Conservation (phyloP, 2,329 filamentous ascomycete species). For the Aspergillus luchuensis region DNA sequence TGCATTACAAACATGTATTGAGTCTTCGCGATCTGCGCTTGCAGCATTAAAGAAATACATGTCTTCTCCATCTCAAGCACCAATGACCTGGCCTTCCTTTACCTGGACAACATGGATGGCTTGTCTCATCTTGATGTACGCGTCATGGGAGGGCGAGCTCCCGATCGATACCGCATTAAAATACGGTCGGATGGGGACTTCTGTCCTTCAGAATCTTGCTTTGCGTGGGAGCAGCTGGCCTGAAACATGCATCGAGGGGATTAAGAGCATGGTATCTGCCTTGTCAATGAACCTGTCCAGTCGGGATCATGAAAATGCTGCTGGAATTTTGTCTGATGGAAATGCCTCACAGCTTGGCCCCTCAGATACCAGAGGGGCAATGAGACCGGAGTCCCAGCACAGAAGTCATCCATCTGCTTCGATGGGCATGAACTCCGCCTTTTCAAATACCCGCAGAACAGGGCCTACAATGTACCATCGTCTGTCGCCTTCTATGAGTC, state of each 20-base stretch:
- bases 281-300: slow-evolving; percentile 11
- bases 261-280: slow-evolving; percentile 37
- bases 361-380: neutral
- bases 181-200: slow-evolving; percentile 38
- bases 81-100: slow-evolving; percentile 54
- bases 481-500: too few species aligned
- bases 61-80: slow-evolving; percentile 13
- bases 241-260: slow-evolving; percentile 42
- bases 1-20: slow-evolving; percentile 56
- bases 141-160: slow-evolving; percentile 51
- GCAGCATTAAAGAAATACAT: slow-evolving; percentile 40
- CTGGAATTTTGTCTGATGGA: too few species aligned
- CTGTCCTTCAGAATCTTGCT: slow-evolving; percentile 37
- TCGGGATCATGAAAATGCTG: too few species aligned
- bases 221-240: slow-evolving; percentile 42
- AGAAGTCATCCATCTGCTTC: neutral
- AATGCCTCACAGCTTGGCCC: neutral
- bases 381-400: slow-evolving; percentile 2
- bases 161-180: slow-evolving; percentile 41
- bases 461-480: too few species aligned
- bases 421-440: neutral
- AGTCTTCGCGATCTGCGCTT: slow-evolving; percentile 53
- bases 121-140: slow-evolving; percentile 55
- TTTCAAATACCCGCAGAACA: too few species aligned
- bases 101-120: slow-evolving; percentile 59